Conservation (phyloP, 2,329 filamentous ascomycete species). For the Leptographium lundbergii region DNA sequence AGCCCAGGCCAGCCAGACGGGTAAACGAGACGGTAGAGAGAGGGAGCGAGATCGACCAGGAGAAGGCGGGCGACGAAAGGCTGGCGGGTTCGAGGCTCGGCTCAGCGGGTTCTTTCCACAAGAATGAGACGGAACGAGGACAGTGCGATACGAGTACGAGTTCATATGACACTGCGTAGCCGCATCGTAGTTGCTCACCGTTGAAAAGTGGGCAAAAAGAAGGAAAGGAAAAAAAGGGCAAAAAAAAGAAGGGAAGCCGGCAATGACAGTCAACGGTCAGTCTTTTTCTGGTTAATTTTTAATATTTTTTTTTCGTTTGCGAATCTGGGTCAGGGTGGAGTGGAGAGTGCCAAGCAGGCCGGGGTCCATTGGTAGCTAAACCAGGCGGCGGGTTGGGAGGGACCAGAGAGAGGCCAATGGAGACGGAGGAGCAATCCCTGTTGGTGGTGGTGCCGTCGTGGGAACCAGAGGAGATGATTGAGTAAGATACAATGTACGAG, state of each 20-base stretch:
- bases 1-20: background rate
- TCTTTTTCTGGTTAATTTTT: background rate
- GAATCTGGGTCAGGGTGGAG: background rate
- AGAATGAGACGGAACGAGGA: background rate
- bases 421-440: background rate
- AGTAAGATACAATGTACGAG: background rate
- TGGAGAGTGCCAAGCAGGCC: background rate
- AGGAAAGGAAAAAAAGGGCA: background rate
- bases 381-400: background rate
- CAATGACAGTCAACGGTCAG: background rate
- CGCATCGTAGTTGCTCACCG: background rate
- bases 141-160: background rate
- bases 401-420: background rate
- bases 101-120: background rate
- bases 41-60: background rate
- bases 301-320: background rate
- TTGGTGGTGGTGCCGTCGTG: background rate
- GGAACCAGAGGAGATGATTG: background rate
- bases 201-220: constrained; percentile 1
- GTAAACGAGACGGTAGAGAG: too few relatives aligned
- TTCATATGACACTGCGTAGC: background rate
- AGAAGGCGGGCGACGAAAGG: background rate
- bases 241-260: background rate
- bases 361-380: background rate
- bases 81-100: background rate